Percentiles rank a stretch among this genome's conserved stretches.
phyloP scores from a whole-genome alignment of 2,329 filamentous ascomycete genomes.

The Trichoderma sp. region DNA sequence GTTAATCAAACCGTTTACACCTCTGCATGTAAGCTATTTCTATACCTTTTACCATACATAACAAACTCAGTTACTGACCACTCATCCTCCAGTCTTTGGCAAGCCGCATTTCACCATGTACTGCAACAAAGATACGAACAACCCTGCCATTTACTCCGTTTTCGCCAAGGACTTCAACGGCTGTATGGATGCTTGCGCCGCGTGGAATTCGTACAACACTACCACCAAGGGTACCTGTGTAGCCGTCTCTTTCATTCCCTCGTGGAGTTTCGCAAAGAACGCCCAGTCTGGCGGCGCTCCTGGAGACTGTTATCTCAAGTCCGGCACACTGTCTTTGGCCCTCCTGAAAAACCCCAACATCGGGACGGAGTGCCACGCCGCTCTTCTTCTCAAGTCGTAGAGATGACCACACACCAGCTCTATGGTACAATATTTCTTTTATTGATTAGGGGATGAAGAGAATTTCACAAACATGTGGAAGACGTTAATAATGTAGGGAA shows the following conservation, averaged over 20 bases:
- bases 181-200: slow-evolving; percentile 13
- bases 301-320: slow-evolving; percentile 14
- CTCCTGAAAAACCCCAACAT: background rate
- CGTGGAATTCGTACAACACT: background rate
- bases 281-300: background rate
- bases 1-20: background rate
- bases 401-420: background rate
- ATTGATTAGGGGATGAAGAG: background rate
- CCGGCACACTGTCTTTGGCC: background rate
- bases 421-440: background rate
- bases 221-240: background rate
- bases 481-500: background rate
- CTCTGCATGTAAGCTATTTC: background rate
- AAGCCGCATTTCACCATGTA: slow-evolving; percentile 3
- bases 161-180: slow-evolving; percentile 7
- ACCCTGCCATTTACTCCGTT: background rate
- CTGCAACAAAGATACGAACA: slow-evolving; percentile 5
- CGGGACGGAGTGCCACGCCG: slow-evolving; percentile 2
- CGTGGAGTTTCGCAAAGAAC: background rate
- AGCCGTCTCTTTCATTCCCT: slow-evolving; percentile 7
- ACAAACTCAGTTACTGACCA: background rate
- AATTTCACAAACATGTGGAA: background rate
- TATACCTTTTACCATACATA: too few relatives aligned
- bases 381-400: background rate
- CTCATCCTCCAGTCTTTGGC: background rate